Evolutionary conservation across 768 basidiomycete genomes (phyloP).

Genomic region (Leccinum broughii): DNA sequence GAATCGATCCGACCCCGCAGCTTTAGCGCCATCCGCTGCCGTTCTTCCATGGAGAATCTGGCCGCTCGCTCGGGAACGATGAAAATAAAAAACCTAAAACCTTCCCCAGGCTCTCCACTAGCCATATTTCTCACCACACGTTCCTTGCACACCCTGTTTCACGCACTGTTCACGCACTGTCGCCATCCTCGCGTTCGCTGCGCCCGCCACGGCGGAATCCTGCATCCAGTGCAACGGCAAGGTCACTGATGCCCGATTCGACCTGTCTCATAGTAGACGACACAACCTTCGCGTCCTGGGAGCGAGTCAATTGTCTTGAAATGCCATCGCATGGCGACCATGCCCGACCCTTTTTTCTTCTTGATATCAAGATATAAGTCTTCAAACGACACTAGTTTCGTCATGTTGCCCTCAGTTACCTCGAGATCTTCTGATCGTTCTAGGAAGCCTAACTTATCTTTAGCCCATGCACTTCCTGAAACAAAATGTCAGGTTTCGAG

Average conservation of each 20-base stretch:
- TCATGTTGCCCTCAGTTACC: too few species aligned
- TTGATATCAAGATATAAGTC: background rate
- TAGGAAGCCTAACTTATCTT: too few species aligned
- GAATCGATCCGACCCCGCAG: background rate
- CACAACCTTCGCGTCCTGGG: too few species aligned
- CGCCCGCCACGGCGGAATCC: background rate
- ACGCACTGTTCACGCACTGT: background rate
- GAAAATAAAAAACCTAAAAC: background rate
- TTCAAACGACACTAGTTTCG: too few species aligned
- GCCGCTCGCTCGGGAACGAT: background rate
- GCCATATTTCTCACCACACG: background rate
- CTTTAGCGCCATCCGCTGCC: background rate
- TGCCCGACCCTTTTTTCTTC: background rate
- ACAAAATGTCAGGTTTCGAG: too few species aligned
- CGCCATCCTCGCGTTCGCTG: conserved; percentile 3
- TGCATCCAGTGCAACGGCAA: background rate
- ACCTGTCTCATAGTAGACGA: background rate
- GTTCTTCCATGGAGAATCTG: background rate
- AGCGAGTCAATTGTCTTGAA: too few species aligned
- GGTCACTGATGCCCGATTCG: background rate
- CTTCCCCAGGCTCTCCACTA: background rate
- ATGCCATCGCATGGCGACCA: background rate
- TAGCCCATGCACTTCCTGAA: too few species aligned
- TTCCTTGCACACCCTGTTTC: background rate
- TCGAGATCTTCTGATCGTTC: too few species aligned